A percentile compares a stretch with the other conserved stretches of the same genome.
Conservation (phyloP, 2,329 filamentous ascomycete genomes). For the Ceratocystis huliohia region DNA sequence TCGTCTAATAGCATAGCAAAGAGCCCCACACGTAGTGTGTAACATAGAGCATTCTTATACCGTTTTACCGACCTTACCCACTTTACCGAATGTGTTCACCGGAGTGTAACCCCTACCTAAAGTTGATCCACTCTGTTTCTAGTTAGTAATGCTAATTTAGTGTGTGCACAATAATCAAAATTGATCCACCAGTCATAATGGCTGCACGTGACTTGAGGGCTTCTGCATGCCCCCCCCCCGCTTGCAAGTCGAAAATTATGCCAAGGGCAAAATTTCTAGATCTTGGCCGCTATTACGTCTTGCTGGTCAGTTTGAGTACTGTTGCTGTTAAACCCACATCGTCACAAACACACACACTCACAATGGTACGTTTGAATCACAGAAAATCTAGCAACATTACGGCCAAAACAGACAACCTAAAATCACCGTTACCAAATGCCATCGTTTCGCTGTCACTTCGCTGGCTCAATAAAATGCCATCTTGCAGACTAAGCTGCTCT, state of each 20-base stretch:
- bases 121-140: not conserved
- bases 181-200: not conserved
- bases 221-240: not conserved
- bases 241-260: conserved; percentile 12
- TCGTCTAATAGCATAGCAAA: not conserved
- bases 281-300: conserved; percentile 13
- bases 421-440: not conserved
- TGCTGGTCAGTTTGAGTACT: conserved; percentile 16
- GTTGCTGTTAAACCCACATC: conserved; percentile 19
- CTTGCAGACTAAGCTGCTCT: not conserved
- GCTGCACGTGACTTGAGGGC: conserved; percentile 14
- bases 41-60: not conserved
- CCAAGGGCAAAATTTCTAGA: conserved; percentile 15
- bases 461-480: not conserved
- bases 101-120: not conserved
- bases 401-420: not conserved
- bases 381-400: not conserved
- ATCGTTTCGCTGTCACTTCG: not conserved
- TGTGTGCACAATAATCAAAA: conserved; percentile 12
- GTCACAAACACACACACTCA: conserved; percentile 18
- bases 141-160: not conserved
- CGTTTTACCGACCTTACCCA: not conserved
- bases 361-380: conserved; percentile 16
- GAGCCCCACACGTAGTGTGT: not conserved
- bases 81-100: not conserved